These are phyloP conservation scores for Boletus vinaceobasis DNA, from an alignment of 768 basidiomycete genomes.

Conservation along the genomic window DNA sequence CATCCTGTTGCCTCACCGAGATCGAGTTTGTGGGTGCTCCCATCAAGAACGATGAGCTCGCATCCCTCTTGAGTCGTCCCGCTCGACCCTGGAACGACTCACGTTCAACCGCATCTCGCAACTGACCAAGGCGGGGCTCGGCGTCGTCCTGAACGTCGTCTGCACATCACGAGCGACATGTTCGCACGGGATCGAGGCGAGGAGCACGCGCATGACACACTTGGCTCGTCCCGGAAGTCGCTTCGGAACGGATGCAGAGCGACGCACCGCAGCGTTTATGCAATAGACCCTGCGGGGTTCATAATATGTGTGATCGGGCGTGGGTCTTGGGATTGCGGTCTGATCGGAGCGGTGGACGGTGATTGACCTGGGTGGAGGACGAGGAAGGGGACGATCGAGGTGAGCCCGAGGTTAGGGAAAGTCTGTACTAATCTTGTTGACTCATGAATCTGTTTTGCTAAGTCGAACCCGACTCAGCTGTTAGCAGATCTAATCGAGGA, in stretches of 20 bases:
- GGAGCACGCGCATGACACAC: slow-evolving; percentile 1
- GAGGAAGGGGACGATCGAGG: no score
- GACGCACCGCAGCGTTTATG: slow-evolving; percentile 2
- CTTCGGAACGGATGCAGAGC: slow-evolving; percentile 8
- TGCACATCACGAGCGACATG: no score
- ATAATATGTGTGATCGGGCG: no score
- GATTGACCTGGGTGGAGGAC: no score
- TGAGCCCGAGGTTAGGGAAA: no score
- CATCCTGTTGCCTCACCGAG: not conserved
- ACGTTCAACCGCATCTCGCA: not conserved
- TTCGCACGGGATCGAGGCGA: not conserved
- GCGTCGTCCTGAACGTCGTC: no score
- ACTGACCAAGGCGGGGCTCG: slow-evolving; percentile 8
- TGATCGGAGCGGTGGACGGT: not conserved
- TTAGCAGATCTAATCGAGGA: not conserved
- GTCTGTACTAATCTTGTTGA: no score
- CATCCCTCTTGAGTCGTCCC: slow-evolving; percentile 2
- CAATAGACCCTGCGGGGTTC: no score
- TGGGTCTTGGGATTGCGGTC: not conserved
- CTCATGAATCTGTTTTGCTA: not conserved
- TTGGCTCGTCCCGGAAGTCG: not conserved
- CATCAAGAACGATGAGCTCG: slow-evolving; percentile 12
- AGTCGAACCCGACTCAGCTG: not conserved
- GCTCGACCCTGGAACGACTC: slow-evolving; percentile 4
- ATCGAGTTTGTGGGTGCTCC: not conserved